Evolutionary conservation across 352 stramenopile species (phyloP).

Genomic region (Phytophthora hybrid): DNA sequence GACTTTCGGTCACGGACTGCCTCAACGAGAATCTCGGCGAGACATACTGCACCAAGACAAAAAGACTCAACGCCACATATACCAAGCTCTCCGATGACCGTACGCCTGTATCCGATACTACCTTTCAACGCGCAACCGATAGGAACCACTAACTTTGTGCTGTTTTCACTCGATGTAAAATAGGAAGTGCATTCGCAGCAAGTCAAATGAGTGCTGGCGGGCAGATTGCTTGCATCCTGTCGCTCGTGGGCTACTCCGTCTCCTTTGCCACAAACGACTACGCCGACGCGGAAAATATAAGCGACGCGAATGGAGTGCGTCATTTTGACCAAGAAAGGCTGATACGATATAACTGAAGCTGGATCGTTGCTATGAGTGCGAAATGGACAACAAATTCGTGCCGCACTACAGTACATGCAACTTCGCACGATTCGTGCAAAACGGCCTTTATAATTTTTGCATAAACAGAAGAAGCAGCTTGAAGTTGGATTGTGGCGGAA

Average conservation of each 20-base stretch:
- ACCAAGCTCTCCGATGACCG: conserved; percentile 60
- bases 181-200: conserved; percentile 37
- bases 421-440: no score
- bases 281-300: background rate
- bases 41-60: conserved; percentile 53
- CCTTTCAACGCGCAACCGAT: background rate
- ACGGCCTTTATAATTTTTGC: no score
- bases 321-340: conserved; percentile 14
- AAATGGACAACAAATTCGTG: background rate
- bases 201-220: conserved; percentile 47
- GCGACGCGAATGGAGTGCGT: background rate
- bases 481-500: background rate
- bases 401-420: no score
- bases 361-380: background rate
- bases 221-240: conserved; percentile 62
- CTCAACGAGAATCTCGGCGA: conserved; percentile 43
- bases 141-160: background rate
- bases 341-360: background rate
- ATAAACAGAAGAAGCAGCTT: background rate
- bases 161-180: conserved; percentile 1
- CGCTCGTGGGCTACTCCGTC: conserved; percentile 61
- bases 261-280: conserved; percentile 62
- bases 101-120: background rate
- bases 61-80: background rate
- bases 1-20: conserved; percentile 42